Evolutionary conservation across 192 early-diverging fungal genomes (phyloP).

Genomic region (Coemansia sp.): DNA sequence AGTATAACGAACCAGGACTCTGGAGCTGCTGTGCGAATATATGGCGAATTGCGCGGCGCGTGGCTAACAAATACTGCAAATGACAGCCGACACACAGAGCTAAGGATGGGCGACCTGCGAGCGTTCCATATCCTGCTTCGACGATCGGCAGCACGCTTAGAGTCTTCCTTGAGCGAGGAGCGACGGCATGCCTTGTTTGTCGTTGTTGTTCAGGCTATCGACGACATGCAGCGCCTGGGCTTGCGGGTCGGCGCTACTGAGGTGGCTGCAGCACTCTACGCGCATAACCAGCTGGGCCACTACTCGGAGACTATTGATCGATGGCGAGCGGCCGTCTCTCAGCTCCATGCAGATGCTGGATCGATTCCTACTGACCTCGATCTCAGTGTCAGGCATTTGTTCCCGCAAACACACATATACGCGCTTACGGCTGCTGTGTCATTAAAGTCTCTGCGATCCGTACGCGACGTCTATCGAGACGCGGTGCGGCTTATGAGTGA

Average conservation of each 20-base stretch:
- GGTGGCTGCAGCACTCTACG: conserved; percentile 23
- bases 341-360: not conserved
- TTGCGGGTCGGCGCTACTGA: conserved; percentile 48
- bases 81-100: not conserved
- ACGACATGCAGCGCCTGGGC: conserved; percentile 32
- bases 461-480: conserved; percentile 28
- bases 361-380: not conserved
- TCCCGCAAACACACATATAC: conserved; percentile 38
- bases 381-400: conserved; percentile 10
- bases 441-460: conserved; percentile 15
- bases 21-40: conserved; percentile 11
- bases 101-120: conserved; percentile 25
- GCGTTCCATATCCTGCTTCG: conserved; percentile 30
- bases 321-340: conserved; percentile 19
- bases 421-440: conserved; percentile 37
- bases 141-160: not conserved
- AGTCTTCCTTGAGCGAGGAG: not conserved
- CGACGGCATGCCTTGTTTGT: not conserved
- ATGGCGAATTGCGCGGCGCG: conserved; percentile 7
- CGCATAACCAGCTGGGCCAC: conserved; percentile 9
- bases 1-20: not conserved
- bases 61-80: not conserved
- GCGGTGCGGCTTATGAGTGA: conserved; percentile 11
- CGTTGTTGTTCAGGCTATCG: conserved; percentile 17
- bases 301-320: conserved; percentile 16